These are phyloP conservation scores for Zanthoxylum bungeanum DNA, from an alignment of 345 rosid genomes.

Conservation along the genomic window DNA sequence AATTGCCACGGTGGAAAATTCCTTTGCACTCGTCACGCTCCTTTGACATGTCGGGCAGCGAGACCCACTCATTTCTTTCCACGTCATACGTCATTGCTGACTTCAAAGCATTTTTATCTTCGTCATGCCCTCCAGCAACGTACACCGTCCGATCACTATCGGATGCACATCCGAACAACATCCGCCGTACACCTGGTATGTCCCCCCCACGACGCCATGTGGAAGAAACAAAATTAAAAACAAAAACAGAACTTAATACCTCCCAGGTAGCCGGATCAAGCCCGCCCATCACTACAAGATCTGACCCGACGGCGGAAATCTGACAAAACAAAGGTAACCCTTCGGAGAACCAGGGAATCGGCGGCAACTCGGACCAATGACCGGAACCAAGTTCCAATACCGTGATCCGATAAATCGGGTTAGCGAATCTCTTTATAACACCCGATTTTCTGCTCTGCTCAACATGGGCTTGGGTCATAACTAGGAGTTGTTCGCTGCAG, in stretches of 20 bases:
- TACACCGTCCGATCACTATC: slow-evolving; percentile 56
- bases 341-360: slow-evolving; percentile 37
- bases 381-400: slow-evolving; percentile 56
- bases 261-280: slow-evolving; percentile 65
- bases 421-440: slow-evolving; percentile 21
- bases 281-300: slow-evolving; percentile 79
- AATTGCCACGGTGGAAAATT: slow-evolving; percentile 51
- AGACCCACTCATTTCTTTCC: slow-evolving; percentile 48
- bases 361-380: slow-evolving; percentile 53
- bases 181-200: slow-evolving; percentile 65
- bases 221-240: slow-evolving; percentile 46
- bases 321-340: slow-evolving; percentile 69
- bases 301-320: slow-evolving; percentile 51
- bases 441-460: slow-evolving; percentile 18
- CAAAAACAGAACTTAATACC: slow-evolving; percentile 42
- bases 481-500: slow-evolving; percentile 44
- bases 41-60: slow-evolving; percentile 61
- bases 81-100: slow-evolving; percentile 64
- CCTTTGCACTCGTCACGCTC: slow-evolving; percentile 80
- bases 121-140: slow-evolving; percentile 78
- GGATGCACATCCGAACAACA: slow-evolving; percentile 64
- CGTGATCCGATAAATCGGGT: slow-evolving; percentile 37
- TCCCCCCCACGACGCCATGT: slow-evolving; percentile 62
- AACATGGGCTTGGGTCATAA: slow-evolving; percentile 54
- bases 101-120: slow-evolving; percentile 58